These are phyloP conservation scores for Puccinia coronata DNA, from an alignment of 1,284 basidiomycete species.

Conservation along the genomic window DNA sequence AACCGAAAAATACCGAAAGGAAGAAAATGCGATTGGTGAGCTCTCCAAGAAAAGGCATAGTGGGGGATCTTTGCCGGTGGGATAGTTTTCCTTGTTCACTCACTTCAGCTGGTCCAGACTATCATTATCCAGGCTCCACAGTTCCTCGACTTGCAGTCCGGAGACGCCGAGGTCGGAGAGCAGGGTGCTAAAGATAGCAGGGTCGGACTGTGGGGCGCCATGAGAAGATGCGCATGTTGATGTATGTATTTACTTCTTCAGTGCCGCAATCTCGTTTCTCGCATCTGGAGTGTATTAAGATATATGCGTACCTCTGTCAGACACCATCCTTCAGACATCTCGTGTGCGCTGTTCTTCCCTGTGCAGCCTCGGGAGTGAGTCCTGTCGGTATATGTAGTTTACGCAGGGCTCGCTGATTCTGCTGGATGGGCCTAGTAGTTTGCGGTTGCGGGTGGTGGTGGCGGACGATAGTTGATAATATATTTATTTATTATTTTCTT, in stretches of 20 bases:
- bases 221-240: no score
- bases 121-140: conserved; percentile 49
- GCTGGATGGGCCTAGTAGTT: no score
- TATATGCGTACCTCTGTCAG: conserved; percentile 21
- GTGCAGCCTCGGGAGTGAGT: no score
- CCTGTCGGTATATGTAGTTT: no score
- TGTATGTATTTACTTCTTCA: neutral
- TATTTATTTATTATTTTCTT: no score
- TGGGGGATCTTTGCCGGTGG: neutral
- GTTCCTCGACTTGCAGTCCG: conserved; percentile 61
- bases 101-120: conserved; percentile 34
- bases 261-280: no score
- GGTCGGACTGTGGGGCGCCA: conserved; percentile 54
- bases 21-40: neutral
- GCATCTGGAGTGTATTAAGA: no score
- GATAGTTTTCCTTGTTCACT: no score
- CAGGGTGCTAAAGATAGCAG: conserved; percentile 61
- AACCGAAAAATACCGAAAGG: neutral
- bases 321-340: conserved; percentile 47
- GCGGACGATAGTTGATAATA: no score
- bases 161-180: conserved; percentile 61
- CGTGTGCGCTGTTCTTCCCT: no score
- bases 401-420: no score
- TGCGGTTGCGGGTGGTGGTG: neutral
- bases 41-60: neutral